Percentiles rank a stretch among this genome's conserved stretches.
These are phyloP conservation scores for Penicillium corylophilum DNA, from an alignment of 2,329 filamentous ascomycete species.

Conservation along the genomic window DNA sequence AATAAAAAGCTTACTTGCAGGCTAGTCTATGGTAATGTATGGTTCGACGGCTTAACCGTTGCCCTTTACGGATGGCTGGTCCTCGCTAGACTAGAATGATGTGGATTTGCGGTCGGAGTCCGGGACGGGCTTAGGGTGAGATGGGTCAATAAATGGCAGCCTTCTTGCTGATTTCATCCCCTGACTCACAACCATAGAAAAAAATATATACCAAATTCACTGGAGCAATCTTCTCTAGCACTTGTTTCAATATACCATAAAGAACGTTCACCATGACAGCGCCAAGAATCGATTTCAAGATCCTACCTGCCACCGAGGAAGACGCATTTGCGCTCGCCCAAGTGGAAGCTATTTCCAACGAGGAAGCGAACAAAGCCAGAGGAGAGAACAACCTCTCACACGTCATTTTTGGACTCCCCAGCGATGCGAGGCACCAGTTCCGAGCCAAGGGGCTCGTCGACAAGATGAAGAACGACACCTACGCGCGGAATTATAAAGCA, in stretches of 20 bases:
- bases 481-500: slow-evolving; percentile 6
- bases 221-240: background rate
- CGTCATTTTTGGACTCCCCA: slow-evolving; percentile 5
- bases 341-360: slow-evolving; percentile 44
- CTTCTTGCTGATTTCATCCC: background rate
- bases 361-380: background rate
- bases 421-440: background rate
- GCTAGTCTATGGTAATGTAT: background rate
- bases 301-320: slow-evolving; percentile 15
- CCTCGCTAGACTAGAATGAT: background rate
- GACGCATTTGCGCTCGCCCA: slow-evolving; percentile 13
- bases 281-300: slow-evolving; percentile 6
- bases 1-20: background rate
- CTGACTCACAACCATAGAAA: background rate
- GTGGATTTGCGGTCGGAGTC: background rate
- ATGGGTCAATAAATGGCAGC: background rate
- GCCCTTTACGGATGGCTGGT: background rate
- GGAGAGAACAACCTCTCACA: background rate
- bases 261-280: background rate
- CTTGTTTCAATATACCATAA: background rate
- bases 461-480: slow-evolving; percentile 1
- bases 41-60: background rate
- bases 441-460: slow-evolving; percentile 3
- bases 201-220: no score
- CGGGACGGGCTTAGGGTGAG: background rate